phyloP scores from a whole-genome alignment of 2,329 filamentous ascomycete genomes.

The Chaetomiaceae sp. region DNA sequence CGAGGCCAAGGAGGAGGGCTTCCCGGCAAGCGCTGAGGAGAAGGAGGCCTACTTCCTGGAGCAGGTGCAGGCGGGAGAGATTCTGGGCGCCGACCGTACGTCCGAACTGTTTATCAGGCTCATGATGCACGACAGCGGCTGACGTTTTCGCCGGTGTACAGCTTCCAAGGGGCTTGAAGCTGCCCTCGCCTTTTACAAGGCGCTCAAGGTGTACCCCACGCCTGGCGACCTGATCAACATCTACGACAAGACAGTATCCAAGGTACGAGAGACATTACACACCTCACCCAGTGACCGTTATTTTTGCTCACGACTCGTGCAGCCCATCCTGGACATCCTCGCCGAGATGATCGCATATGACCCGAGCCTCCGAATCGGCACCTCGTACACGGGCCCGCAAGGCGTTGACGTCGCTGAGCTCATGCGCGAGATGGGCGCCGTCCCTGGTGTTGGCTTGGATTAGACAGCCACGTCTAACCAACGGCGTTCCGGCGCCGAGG shows the following conservation, averaged over 20 bases:
- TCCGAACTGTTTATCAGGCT: conserved; percentile 15
- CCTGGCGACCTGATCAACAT: conserved; percentile 90
- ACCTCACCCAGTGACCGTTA: background rate
- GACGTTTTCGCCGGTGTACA: conserved; percentile 31
- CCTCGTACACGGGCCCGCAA: conserved; percentile 31
- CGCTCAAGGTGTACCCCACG: conserved; percentile 95
- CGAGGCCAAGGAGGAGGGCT: conserved; percentile 83
- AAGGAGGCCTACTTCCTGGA: conserved; percentile 96
- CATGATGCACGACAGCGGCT: background rate
- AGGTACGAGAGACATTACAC: conserved; percentile 56
- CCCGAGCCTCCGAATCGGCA: conserved; percentile 61
- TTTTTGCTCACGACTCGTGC: conserved; percentile 3
- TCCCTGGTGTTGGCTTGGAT: conserved; percentile 47
- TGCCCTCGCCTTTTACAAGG: conserved; percentile 95
- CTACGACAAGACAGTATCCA: conserved; percentile 97
- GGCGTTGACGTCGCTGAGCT: conserved; percentile 27
- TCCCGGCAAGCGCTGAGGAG: conserved; percentile 85
- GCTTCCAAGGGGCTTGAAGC: conserved; percentile 71
- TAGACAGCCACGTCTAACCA: conserved; percentile 33
- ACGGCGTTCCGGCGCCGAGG: background rate
- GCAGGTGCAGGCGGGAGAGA: conserved; percentile 85
- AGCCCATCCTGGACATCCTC: conserved; percentile 91
- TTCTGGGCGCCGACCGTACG: conserved; percentile 76
- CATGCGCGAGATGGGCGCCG: conserved; percentile 31
- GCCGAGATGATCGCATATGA: conserved; percentile 98